Conservation (phyloP, 1,284 basidiomycete genomes). For the Ustilago trichophora region DNA sequence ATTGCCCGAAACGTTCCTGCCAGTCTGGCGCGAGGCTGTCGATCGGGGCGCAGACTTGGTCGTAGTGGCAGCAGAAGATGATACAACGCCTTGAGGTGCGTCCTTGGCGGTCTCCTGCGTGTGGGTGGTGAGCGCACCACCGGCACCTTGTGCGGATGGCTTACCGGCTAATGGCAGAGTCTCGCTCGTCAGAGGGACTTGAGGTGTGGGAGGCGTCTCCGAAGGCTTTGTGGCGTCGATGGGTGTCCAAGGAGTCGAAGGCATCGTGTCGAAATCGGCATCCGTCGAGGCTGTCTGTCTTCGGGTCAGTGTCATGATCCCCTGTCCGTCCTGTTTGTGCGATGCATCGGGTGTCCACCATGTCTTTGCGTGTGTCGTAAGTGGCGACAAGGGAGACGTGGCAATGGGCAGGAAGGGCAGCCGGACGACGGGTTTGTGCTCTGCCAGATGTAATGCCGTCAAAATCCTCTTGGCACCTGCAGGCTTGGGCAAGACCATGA, state of each 20-base stretch:
- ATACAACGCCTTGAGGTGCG: neutral
- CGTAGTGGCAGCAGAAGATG: constrained; percentile 7
- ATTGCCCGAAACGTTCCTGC: no score
- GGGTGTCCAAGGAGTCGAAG: constrained; percentile 32
- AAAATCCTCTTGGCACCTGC: constrained; percentile 46
- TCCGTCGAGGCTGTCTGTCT: constrained; percentile 16
- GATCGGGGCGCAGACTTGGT: constrained; percentile 15
- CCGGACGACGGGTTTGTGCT: constrained; percentile 75
- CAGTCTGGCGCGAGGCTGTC: constrained; percentile 5
- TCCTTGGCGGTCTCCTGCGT: constrained; percentile 14
- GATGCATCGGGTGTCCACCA: constrained; percentile 35
- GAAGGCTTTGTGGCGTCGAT: constrained; percentile 6
- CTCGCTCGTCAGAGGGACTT: constrained; percentile 25
- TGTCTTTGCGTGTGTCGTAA: constrained; percentile 24
- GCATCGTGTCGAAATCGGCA: constrained; percentile 21
- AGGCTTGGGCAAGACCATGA: constrained; percentile 56
- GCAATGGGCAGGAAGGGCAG: constrained; percentile 89
- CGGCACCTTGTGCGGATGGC: constrained; percentile 6
- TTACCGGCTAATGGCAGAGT: constrained; percentile 11
- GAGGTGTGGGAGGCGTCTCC: neutral
- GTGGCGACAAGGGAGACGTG: constrained; percentile 75
- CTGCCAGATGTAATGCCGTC: constrained; percentile 46
- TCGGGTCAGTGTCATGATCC: constrained; percentile 30
- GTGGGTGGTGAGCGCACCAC: constrained; percentile 5
- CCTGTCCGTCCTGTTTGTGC: constrained; percentile 13